Evolutionary conservation across 192 early-diverging fungal species (phyloP).

Genomic region (Entomortierella chlamydospora): DNA sequence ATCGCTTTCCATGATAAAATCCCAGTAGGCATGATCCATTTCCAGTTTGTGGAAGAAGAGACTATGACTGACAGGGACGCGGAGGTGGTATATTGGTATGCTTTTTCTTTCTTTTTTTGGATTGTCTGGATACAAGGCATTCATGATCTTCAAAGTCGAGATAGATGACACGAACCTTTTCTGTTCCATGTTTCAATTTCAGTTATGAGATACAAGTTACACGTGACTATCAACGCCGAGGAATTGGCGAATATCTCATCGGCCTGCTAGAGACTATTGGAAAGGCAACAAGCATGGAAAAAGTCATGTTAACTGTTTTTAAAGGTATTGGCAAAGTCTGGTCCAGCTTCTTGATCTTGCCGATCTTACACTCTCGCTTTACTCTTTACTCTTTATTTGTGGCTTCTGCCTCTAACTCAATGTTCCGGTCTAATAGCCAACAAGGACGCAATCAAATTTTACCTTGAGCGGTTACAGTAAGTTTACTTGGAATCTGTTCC

Average conservation of each 20-base stretch:
- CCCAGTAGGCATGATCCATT: constrained; percentile 60
- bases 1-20: constrained; percentile 53
- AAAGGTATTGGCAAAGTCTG: constrained; percentile 58
- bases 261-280: constrained; percentile 65
- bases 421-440: constrained; percentile 55
- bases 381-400: no score
- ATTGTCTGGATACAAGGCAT: no score
- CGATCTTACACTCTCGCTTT: no score
- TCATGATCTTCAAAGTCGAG: no score
- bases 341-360: no score
- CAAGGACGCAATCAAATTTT: constrained; percentile 70
- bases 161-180: no score
- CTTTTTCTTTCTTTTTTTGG: not conserved
- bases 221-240: constrained; percentile 54
- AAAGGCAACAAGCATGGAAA: constrained; percentile 62
- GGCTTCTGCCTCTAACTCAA: not conserved
- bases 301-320: constrained; percentile 77
- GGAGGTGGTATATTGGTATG: constrained; percentile 75
- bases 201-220: constrained; percentile 77
- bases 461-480: constrained; percentile 66
- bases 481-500: constrained; percentile 1
- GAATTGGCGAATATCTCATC: constrained; percentile 71
- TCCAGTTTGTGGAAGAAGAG: constrained; percentile 74
- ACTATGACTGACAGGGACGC: constrained; percentile 66
- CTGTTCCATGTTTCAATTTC: not conserved